These are phyloP conservation scores for Aegilops tauschii DNA, from an alignment of 176 grass and related monocot genomes.

Conservation along the genomic window DNA sequence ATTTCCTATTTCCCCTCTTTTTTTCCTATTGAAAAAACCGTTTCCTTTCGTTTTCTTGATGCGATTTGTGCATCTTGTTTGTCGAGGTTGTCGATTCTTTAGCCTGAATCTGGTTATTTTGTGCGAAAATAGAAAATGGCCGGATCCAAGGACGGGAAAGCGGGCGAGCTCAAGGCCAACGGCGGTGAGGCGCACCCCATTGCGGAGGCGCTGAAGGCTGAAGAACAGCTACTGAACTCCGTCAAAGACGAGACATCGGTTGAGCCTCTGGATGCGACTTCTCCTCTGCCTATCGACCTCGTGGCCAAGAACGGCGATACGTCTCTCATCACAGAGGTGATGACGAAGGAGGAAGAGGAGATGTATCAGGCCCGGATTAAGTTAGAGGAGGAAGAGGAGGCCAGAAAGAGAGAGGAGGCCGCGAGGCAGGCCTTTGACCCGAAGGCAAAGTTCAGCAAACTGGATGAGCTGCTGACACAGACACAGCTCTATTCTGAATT, in stretches of 20 bases:
- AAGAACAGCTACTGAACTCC: not conserved
- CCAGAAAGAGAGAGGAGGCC: conserved; percentile 42
- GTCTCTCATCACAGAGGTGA: conserved; percentile 60
- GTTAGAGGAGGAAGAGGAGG: conserved; percentile 50
- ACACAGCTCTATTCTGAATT: conserved; percentile 89
- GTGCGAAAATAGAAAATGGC: conserved; percentile 43
- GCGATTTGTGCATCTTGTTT: not conserved
- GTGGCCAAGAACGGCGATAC: conserved; percentile 77
- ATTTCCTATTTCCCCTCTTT: not conserved
- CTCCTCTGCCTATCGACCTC: conserved; percentile 48
- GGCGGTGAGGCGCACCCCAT: not conserved
- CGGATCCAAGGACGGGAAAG: not conserved
- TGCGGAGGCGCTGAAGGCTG: conserved; percentile 4
- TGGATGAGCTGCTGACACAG: conserved; percentile 85
- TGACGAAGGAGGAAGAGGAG: conserved; percentile 75
- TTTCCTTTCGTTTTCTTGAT: not conserved
- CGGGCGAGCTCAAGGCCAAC: not conserved
- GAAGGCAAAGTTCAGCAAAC: conserved; percentile 62
- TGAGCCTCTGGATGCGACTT: not conserved
- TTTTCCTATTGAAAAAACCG: not conserved
- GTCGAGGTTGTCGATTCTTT: not conserved
- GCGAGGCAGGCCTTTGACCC: conserved; percentile 39
- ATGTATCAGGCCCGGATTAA: conserved; percentile 43
- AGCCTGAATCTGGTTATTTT: not conserved
- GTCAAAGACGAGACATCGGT: conserved; percentile 11